phyloP scores from a whole-genome alignment of 768 basidiomycete genomes.

The Phylloporus arenicola region DNA sequence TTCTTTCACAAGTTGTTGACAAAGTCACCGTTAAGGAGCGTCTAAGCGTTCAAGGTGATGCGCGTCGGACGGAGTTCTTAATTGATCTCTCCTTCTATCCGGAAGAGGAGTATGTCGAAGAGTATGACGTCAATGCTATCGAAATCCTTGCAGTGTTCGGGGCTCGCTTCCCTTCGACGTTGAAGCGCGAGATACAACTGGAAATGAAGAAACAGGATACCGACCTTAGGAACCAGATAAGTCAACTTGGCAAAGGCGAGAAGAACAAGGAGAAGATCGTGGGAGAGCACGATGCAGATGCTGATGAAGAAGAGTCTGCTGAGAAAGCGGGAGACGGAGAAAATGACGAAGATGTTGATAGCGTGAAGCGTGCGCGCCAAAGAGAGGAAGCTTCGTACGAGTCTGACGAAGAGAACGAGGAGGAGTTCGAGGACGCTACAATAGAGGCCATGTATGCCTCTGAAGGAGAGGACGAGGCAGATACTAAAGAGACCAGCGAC shows the following conservation, averaged over 20 bases:
- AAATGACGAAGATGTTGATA: slow-evolving; percentile 78
- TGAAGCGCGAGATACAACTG: slow-evolving; percentile 80
- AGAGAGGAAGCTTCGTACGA: slow-evolving; percentile 72
- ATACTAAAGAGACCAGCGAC: slow-evolving; percentile 24
- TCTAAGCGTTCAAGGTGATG: slow-evolving; percentile 57
- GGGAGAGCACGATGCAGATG: slow-evolving; percentile 44
- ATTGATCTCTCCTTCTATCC: slow-evolving; percentile 85
- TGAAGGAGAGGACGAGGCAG: slow-evolving; percentile 37
- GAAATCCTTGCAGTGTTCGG: slow-evolving; percentile 74
- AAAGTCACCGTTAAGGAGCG: slow-evolving; percentile 76
- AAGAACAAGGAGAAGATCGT: slow-evolving; percentile 38
- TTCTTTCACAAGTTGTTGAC: slow-evolving; percentile 85
- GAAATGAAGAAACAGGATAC: slow-evolving; percentile 85
- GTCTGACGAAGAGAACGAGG: slow-evolving; percentile 44
- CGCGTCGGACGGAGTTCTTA: slow-evolving; percentile 74
- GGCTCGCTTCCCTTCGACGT: slow-evolving; percentile 65
- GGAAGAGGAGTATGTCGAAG: slow-evolving; percentile 70
- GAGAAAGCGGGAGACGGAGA: slow-evolving; percentile 54
- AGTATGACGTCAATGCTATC: slow-evolving; percentile 68
- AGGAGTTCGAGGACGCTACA: slow-evolving; percentile 45
- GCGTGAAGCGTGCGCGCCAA: slow-evolving; percentile 68
- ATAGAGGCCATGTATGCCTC: slow-evolving; percentile 62
- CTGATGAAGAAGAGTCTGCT: slow-evolving; percentile 42
- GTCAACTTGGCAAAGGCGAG: slow-evolving; percentile 80
- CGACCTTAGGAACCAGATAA: slow-evolving; percentile 72